These are phyloP conservation scores for Alternaria burnsii DNA, from an alignment of 2,329 filamentous ascomycete genomes.

Conservation along the genomic window DNA sequence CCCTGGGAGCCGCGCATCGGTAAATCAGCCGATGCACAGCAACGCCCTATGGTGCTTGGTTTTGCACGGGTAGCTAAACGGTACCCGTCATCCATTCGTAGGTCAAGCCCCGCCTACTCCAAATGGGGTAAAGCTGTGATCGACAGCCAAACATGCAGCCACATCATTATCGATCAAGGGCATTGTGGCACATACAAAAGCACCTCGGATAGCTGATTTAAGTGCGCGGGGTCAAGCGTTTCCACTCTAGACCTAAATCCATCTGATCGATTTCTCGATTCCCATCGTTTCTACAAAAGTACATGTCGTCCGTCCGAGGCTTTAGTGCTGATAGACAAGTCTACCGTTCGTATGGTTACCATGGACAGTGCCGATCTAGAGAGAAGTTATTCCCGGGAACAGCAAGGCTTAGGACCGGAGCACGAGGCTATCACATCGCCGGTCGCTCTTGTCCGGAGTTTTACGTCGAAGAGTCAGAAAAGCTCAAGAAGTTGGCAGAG, in stretches of 20 bases:
- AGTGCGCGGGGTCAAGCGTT: constrained; percentile 13
- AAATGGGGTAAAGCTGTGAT: constrained; percentile 18
- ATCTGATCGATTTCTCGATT: constrained; percentile 5
- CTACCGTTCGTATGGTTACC: constrained; percentile 16
- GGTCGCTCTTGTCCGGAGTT: constrained; percentile 38
- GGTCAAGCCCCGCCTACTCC: constrained; percentile 21
- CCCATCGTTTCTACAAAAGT: neutral
- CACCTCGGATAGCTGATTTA: constrained; percentile 21
- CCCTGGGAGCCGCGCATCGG: constrained; percentile 3
- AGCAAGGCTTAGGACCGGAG: constrained; percentile 37
- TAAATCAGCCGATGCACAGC: neutral
- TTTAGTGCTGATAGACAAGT: constrained; percentile 8
- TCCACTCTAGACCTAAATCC: neutral
- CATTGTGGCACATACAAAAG: constrained; percentile 1
- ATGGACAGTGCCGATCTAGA: constrained; percentile 42
- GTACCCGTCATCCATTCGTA: constrained; percentile 17
- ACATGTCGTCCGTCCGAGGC: neutral
- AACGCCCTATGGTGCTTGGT: neutral
- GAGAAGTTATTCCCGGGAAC: constrained; percentile 46
- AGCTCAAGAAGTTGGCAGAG: constrained; percentile 20
- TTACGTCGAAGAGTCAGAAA: constrained; percentile 34
- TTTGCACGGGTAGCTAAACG: constrained; percentile 6
- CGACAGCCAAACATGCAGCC: constrained; percentile 18
- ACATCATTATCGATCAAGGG: constrained; percentile 1
- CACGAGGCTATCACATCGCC: constrained; percentile 37